Evolutionary conservation across 2,329 filamentous ascomycete genomes (phyloP), one percentile per base, ranked within the genome.

Genomic region (Fusarium sambucinum): DNA sequence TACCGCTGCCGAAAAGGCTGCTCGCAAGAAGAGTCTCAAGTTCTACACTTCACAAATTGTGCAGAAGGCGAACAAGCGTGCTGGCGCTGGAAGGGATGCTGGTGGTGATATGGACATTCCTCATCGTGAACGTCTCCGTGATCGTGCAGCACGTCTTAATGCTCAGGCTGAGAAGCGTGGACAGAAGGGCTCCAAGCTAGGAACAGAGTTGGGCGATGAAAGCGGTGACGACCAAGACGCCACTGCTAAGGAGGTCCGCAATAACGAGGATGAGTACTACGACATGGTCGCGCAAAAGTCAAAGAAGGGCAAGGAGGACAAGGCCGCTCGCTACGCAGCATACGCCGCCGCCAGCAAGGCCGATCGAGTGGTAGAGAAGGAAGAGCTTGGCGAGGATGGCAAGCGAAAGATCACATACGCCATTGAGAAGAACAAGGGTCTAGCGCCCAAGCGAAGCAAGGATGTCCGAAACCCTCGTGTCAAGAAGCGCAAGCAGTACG

Each of bases 21-120:
- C 89, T 62, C 92, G 92, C 79, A 97, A 96, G 85, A 97, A 96
- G 84, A 93, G 89, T 68, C 87, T 99, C 59, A 92, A 94, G 66
- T 99, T 99, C 85, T 99, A 99, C 86, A 98, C 96, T 4, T 97
- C 94, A 5, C 96, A 99, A 78, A 96, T 99, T 70, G 91, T 92
- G 29, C 95, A 98, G 78, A 98, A 97, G 81, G 89, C 93, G 58
- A 97, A 93, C 82, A 94, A 93, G 77, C 92, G 92, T 56, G 88
- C 89, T 8, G 88, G 85, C 32, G 91, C 90, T 38, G 90, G 91
- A 41, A 87, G 89, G 64, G 89, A 92, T 59, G 88, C 90, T 2
- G 92, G 92, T 70, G 93, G 93, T 71, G 93, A 96, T 76, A 85
- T 87, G 71, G 93, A 96, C 79, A 86, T 96, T 53, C 96, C 96